These are phyloP conservation scores for Colletotrichum theobromicola DNA, from an alignment of 2,329 filamentous ascomycete genomes.

Conservation along the genomic window DNA sequence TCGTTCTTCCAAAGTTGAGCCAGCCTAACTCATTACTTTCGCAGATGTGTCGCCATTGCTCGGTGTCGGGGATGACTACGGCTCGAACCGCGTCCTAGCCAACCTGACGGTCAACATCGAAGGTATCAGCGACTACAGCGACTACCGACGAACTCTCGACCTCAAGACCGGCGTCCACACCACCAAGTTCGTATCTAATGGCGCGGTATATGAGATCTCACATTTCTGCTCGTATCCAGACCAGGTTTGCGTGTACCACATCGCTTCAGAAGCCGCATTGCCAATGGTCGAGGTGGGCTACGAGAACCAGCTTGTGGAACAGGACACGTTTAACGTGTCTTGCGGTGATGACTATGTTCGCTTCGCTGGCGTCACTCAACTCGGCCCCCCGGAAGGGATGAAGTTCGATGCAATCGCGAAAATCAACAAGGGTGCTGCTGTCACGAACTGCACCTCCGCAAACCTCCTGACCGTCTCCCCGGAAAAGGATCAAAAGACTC, in stretches of 20 bases:
- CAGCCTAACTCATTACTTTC: rapidly evolving
- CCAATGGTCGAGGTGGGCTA: constrained; percentile 45
- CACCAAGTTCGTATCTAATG: constrained; percentile 37
- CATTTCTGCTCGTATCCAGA: constrained; percentile 45
- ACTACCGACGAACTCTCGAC: constrained; percentile 48
- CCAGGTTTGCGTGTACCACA: constrained; percentile 35
- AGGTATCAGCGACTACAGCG: constrained; percentile 29
- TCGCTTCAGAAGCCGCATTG: constrained; percentile 30
- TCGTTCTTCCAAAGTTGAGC: rapidly evolving
- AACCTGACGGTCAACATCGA: constrained; percentile 48
- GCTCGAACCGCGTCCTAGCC: constrained; percentile 50
- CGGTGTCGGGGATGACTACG: constrained; percentile 44
- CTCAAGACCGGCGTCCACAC: constrained; percentile 45
- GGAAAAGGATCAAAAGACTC: constrained; percentile 21
- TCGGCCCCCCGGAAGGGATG: constrained; percentile 46
- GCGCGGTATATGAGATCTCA: constrained; percentile 30
- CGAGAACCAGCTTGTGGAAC: constrained; percentile 43
- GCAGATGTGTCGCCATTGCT: constrained; percentile 41
- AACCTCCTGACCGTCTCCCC: constrained; percentile 34
- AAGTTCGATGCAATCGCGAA: constrained; percentile 44
- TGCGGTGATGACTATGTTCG: constrained; percentile 37
- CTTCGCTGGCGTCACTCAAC: constrained; percentile 41
- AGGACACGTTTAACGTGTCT: constrained; percentile 29
- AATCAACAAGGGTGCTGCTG: constrained; percentile 11
- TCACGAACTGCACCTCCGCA: constrained; percentile 16